Evolutionary conservation across 192 early-diverging fungal genomes (phyloP), one percentile per base, ranked within the genome.

Genomic region (Thamnidium elegans): DNA sequence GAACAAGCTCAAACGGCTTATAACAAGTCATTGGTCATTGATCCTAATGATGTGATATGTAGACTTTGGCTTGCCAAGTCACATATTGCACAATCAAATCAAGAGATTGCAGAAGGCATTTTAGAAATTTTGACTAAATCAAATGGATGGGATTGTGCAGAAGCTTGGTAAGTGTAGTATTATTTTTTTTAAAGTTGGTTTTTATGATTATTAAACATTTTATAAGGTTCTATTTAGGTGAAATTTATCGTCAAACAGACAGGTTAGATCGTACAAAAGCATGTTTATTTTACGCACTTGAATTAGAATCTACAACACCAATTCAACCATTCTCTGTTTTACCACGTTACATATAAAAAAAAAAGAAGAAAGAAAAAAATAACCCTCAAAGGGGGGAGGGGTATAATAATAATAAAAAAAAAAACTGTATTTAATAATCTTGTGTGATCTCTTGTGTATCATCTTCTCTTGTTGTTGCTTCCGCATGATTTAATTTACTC

Each of bases 131-230:
- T 79, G 4, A 84, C 79, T 10, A 78, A 78, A 39, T 65, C 79
- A 13, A 71, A 69, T 64, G 86, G 86, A 8, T 87, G 86, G 86
- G 80, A 84, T 46, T 75, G 68, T 62, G 80, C 86, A 20, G 86
- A 87, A 71, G 84, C 84, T 14, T 87, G 86, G 86, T 75, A 68
- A 58, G 42, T 58, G 13, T 15, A 48, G n/a, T 17, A 1, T 17
- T 46, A 39, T 17, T 5, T 34, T 43, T 20, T 3, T 43, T 50
- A 36, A n/a, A n/a, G n/a, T n/a, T n/a, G n/a, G n/a, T 53, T 62
- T 56, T 23, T 61, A 50, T 34, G 20, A 32, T 62, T 26, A 26
- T 26, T 26, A 26, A 26, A 26, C 26, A 26, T 56, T 31, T 7
- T 19, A 45, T 34, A 17, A 78, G 74, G 76, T 80, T 75, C 26